phyloP scores from a whole-genome alignment of 257 asterid genomes.

The Cordia subcordata region DNA sequence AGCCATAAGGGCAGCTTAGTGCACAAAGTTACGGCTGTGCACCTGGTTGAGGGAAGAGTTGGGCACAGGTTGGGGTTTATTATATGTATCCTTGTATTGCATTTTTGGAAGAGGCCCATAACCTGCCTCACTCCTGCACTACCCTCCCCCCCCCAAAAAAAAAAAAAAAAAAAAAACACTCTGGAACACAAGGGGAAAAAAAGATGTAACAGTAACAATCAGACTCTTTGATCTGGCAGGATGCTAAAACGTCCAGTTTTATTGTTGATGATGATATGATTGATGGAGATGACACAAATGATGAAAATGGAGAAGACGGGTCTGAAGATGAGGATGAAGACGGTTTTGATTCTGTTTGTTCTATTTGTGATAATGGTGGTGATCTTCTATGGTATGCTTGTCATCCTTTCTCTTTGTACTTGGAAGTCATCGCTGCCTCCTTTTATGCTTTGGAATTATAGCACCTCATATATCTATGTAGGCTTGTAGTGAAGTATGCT shows the following conservation, averaged over 20 bases:
- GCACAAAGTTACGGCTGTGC: too few species aligned
- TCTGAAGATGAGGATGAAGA: slow-evolving; percentile 49
- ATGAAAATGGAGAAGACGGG: slow-evolving; percentile 37
- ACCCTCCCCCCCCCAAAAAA: slow-evolving; percentile 5
- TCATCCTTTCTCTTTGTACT: too few species aligned
- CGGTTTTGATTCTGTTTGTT: slow-evolving; percentile 58
- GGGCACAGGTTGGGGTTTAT: too few species aligned
- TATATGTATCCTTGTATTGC: too few species aligned
- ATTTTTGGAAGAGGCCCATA: too few species aligned
- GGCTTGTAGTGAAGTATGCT: background rate
- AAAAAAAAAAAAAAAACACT: slow-evolving; percentile 1
- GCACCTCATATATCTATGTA: background rate
- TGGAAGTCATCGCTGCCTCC: too few species aligned
- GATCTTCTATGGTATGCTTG: slow-evolving; percentile 40
- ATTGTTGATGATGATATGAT: slow-evolving; percentile 47
- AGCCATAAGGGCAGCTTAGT: too few species aligned
- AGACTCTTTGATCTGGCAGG: slow-evolving; percentile 34
- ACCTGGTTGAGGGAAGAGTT: too few species aligned
- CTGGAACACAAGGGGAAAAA: background rate
- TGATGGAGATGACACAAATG: slow-evolving; percentile 22
- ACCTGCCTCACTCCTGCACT: slow-evolving; percentile 12
- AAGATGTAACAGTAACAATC: slow-evolving; percentile 6
- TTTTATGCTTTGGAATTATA: too few species aligned
- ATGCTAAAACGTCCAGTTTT: slow-evolving; percentile 37
- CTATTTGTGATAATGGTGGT: slow-evolving; percentile 80